Evolutionary conservation across 495 filamentous ascomycete species (phyloP), one percentile per base, ranked within the genome.

Genomic region (Penicillium coprophilum): DNA sequence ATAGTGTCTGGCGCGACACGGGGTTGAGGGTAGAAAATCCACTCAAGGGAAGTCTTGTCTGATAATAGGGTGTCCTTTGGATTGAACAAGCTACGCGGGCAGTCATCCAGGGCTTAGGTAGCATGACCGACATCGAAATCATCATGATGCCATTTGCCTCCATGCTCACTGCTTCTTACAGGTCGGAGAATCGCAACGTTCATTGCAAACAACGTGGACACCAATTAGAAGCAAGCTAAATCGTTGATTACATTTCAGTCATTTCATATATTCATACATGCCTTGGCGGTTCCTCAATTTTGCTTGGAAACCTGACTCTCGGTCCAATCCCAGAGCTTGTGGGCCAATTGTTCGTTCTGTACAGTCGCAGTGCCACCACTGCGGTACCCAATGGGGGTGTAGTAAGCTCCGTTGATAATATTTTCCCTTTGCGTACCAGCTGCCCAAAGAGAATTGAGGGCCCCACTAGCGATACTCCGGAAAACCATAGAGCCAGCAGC

Each of bases 241-340:
- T 53, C 19, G 13, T 6, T 0, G 32, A 17, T 19, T 28, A 21
- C 0, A 30, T 28, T 13, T 52, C 27, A 34, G 39, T 23, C 40
- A 53, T 45, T 11, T 49, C 4, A 47, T 15, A 47, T 4, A 43
- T 23, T 43, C 28, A 51, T 21, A 49, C 12, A 38, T 15, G 6
- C 21, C 21, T n/a, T 21, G 19, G 28, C 20, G 6, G 13, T 39
- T 30, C n/a, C n/a, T n/a, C 15, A 38, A 11, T 17, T 31, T 8
- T 13, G 50, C 50, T 62, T 59, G 1, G 65, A 62, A 58, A 86
- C 68, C 55, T 84, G 79, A 30, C 62, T 66, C 60, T 85, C 80
- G 1, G 85, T 87, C 83, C 82, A 88, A 10, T 84, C 81, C 84
- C 84, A 88, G 39, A 89, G 63, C 61, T 70, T 71, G 39, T 57